Conservation (phyloP, 2,329 filamentous ascomycete genomes). For the Nigrospora oryzae region DNA sequence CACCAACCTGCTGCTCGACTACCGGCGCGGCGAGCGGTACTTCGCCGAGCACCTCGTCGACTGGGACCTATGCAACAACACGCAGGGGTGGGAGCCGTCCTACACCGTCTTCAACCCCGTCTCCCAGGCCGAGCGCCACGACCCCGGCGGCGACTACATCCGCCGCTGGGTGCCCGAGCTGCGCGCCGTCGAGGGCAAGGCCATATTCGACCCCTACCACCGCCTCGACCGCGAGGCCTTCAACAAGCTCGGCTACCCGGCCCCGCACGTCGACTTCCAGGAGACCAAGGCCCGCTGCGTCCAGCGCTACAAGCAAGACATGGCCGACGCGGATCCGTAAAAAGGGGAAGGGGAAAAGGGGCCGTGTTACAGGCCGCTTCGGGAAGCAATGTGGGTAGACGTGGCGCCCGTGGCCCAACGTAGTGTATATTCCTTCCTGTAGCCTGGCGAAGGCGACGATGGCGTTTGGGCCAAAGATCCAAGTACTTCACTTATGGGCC, state of each 20-base stretch:
- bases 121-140: conserved; percentile 60
- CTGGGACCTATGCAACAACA: conserved; percentile 54
- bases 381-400: no score
- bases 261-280: conserved; percentile 54
- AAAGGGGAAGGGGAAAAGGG: no score
- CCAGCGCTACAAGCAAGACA: conserved; percentile 46
- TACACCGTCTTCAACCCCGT: conserved; percentile 66
- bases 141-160: conserved; percentile 57
- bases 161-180: conserved; percentile 59
- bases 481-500: no score
- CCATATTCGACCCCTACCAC: conserved; percentile 58
- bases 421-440: no score
- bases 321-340: conserved; percentile 14
- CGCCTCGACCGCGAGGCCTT: conserved; percentile 39
- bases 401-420: no score
- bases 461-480: no score
- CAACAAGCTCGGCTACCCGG: conserved; percentile 50
- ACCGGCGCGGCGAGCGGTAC: conserved; percentile 54
- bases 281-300: conserved; percentile 48
- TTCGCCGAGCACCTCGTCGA: conserved; percentile 58
- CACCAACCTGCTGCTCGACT: conserved; percentile 57
- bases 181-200: conserved; percentile 43
- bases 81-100: conserved; percentile 64
- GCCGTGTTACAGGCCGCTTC: no score
- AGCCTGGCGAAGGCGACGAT: no score